Conservation (phyloP, 768 basidiomycete genomes). For the Sarcodon sp. region DNA sequence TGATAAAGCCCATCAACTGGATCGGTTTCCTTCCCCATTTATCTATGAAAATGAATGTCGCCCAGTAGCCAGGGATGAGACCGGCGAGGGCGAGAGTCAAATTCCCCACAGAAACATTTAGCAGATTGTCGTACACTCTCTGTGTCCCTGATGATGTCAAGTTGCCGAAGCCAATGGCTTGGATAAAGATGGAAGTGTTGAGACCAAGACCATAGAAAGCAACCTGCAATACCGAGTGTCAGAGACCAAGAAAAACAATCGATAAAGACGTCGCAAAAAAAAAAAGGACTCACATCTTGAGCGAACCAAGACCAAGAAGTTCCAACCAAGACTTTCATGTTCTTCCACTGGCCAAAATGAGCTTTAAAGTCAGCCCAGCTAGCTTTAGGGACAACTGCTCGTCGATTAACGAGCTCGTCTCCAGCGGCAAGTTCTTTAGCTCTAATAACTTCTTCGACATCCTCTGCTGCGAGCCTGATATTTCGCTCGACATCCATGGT, state of each 20-base stretch:
- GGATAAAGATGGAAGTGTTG: slow-evolving; percentile 67
- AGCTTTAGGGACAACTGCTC: slow-evolving; percentile 29
- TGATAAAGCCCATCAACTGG: slow-evolving; percentile 64
- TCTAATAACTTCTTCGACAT: slow-evolving; percentile 26
- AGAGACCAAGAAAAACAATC: too few relatives aligned
- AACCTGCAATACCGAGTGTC: slow-evolving; percentile 27
- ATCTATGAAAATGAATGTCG: slow-evolving; percentile 54
- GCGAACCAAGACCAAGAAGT: slow-evolving; percentile 86
- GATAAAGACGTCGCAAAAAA: too few relatives aligned
- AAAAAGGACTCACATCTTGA: slow-evolving; percentile 42
- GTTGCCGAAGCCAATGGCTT: slow-evolving; percentile 61
- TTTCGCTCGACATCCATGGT: slow-evolving; percentile 39
- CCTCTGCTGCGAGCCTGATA: slow-evolving; percentile 26
- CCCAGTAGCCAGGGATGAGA: slow-evolving; percentile 74
- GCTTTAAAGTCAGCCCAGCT: slow-evolving; percentile 36
- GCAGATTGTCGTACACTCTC: slow-evolving; percentile 41
- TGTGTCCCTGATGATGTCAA: slow-evolving; percentile 15
- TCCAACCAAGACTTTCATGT: slow-evolving; percentile 75
- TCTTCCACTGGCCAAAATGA: slow-evolving; percentile 65
- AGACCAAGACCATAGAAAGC: slow-evolving; percentile 86
- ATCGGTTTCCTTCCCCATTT: slow-evolving; percentile 74
- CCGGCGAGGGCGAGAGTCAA: slow-evolving; percentile 66
- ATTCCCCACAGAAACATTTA: slow-evolving; percentile 63
- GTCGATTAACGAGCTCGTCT: slow-evolving; percentile 42
- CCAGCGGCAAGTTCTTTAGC: slow-evolving; percentile 33